Evolutionary conservation across 2,329 filamentous ascomycete species (phyloP).

Genomic region (Dendryphion nanum): DNA sequence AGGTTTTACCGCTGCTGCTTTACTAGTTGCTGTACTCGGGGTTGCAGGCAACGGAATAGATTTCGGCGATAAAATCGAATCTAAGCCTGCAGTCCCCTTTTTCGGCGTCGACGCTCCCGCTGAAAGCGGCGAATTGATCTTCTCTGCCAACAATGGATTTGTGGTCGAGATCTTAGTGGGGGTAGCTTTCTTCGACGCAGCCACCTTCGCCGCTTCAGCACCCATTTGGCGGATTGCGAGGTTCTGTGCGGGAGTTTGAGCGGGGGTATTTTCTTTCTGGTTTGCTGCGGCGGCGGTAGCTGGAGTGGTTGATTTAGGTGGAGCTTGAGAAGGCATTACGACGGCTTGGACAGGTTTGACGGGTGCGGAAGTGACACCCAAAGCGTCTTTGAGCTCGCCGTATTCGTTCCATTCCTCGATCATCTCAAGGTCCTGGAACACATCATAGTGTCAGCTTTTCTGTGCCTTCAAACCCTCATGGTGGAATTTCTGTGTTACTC

Average conservation of each 20-base stretch:
- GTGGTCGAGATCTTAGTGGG: slow-evolving; percentile 35
- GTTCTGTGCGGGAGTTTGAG: slow-evolving; percentile 28
- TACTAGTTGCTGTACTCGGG: slow-evolving; percentile 10
- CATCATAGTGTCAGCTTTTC: neutral
- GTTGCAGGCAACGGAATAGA: slow-evolving; percentile 26
- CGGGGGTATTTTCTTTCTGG: slow-evolving; percentile 26
- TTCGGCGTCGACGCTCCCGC: slow-evolving; percentile 22
- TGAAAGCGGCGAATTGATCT: slow-evolving; percentile 24
- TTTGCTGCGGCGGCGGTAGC: slow-evolving; percentile 6
- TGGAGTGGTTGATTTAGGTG: slow-evolving; percentile 4
- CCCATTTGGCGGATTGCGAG: slow-evolving; percentile 37
- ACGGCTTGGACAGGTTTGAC: slow-evolving; percentile 17
- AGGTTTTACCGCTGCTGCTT: neutral
- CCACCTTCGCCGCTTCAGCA: slow-evolving; percentile 37
- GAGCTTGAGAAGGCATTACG: too few species aligned
- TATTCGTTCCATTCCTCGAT: slow-evolving; percentile 99
- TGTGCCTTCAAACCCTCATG: neutral
- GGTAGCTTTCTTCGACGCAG: slow-evolving; percentile 33
- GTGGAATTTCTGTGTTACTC: slow-evolving; percentile 42
- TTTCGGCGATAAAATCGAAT: slow-evolving; percentile 5
- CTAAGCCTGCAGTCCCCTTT: slow-evolving; percentile 27
- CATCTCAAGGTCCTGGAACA: slow-evolving; percentile 76
- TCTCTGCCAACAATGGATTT: slow-evolving; percentile 35
- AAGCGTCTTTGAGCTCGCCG: slow-evolving; percentile 85
- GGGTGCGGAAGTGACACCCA: slow-evolving; percentile 48